These are phyloP conservation scores for Clitopilus hobsonii DNA, from an alignment of 768 basidiomycete genomes.

Conservation along the genomic window DNA sequence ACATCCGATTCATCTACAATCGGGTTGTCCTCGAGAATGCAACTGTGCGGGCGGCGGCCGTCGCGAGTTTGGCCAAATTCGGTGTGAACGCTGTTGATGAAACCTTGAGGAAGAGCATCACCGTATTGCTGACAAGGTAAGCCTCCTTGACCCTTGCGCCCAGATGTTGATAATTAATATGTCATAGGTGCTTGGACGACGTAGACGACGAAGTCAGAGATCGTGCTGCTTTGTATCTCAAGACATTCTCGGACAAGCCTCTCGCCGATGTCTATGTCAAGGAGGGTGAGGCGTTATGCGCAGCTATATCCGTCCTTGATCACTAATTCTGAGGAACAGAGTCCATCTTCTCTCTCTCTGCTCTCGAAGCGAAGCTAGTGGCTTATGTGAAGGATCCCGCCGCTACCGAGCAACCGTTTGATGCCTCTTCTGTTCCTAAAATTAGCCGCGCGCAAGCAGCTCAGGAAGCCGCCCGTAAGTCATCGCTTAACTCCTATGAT, in stretches of 20 bases:
- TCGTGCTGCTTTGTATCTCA: conserved; percentile 92
- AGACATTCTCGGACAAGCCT: conserved; percentile 70
- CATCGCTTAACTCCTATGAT: not conserved
- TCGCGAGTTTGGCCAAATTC: conserved; percentile 92
- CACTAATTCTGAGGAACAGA: conserved; percentile 45
- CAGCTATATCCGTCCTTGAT: not conserved
- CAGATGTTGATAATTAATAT: conserved; percentile 4
- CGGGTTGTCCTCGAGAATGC: conserved; percentile 98
- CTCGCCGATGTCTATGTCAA: conserved; percentile 86
- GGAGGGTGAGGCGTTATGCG: conserved; percentile 57
- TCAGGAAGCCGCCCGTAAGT: conserved; percentile 81
- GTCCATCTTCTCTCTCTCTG: conserved; percentile 87
- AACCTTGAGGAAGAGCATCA: conserved; percentile 78
- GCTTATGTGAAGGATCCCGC: conserved; percentile 84
- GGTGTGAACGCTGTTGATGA: conserved; percentile 84
- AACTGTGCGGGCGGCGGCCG: conserved; percentile 94
- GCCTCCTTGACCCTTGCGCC: conserved; percentile 13
- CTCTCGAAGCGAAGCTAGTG: conserved; percentile 88
- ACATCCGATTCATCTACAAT: conserved; percentile 99
- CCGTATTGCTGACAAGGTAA: conserved; percentile 80
- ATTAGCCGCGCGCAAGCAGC: conserved; percentile 91
- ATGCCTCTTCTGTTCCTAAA: conserved; percentile 82
- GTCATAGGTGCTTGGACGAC: conserved; percentile 85
- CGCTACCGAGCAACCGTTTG: conserved; percentile 72
- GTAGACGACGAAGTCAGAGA: conserved; percentile 99